These are phyloP conservation scores for Hirschioporus abietinus DNA, from an alignment of 768 basidiomycete species.

Conservation along the genomic window DNA sequence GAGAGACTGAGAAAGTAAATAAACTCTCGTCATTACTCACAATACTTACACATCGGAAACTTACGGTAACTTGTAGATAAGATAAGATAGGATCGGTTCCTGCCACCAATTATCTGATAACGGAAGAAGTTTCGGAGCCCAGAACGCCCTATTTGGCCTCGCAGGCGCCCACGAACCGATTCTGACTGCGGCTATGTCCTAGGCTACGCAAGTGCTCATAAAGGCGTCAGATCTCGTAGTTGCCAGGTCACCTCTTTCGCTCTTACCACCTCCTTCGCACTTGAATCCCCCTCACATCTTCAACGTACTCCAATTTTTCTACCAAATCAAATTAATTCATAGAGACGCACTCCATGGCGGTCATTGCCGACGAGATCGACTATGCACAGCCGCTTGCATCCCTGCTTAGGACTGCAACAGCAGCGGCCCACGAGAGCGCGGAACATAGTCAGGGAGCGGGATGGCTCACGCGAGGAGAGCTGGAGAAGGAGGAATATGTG, in stretches of 20 bases:
- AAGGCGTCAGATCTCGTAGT: constrained; percentile 1
- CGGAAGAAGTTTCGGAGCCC: background rate
- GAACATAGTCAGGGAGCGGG: constrained; percentile 53
- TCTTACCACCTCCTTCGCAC: background rate
- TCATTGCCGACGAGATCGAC: constrained; percentile 15
- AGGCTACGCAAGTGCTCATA: background rate
- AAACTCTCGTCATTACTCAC: no score
- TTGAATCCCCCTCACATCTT: background rate
- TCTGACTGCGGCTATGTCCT: background rate
- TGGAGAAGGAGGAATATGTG: constrained; percentile 60
- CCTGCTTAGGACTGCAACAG: constrained; percentile 36
- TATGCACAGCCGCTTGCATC: constrained; percentile 27
- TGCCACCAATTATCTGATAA: background rate
- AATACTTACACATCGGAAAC: no score
- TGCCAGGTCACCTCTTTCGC: background rate
- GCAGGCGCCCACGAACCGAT: background rate
- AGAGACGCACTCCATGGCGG: background rate
- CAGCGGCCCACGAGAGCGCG: constrained; percentile 48
- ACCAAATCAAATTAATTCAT: background rate
- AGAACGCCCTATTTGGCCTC: background rate
- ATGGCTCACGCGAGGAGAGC: constrained; percentile 51
- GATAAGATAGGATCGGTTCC: background rate
- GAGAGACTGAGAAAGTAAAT: no score
- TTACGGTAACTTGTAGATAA: no score
- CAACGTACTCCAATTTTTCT: background rate